Conservation (phyloP, 2,329 filamentous ascomycete genomes). For the Bisporella sp. region DNA sequence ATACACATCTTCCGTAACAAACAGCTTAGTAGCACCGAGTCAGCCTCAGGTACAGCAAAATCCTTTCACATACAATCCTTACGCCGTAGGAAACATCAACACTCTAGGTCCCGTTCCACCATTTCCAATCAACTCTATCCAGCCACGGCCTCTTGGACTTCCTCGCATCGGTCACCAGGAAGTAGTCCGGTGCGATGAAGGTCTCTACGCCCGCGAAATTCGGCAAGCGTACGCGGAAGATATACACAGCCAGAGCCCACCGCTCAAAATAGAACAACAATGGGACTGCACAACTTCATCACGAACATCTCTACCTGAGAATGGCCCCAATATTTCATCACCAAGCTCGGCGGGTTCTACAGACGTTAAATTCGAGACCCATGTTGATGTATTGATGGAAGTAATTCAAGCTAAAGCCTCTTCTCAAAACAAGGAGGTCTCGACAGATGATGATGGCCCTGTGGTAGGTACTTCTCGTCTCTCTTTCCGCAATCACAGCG, state of each 20-base stretch:
- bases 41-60: constrained; percentile 29
- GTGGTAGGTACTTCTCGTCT: constrained; percentile 23
- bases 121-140: constrained; percentile 20
- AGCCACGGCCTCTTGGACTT: constrained; percentile 15
- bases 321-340: constrained; percentile 8
- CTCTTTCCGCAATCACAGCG: constrained; percentile 25
- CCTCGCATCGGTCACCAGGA: constrained; percentile 24
- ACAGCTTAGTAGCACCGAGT: constrained; percentile 34
- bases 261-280: constrained; percentile 29
- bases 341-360: constrained; percentile 3
- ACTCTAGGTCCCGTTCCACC: constrained; percentile 16
- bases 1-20: constrained; percentile 38
- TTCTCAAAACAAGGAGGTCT: constrained; percentile 21
- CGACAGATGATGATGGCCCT: constrained; percentile 15
- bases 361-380: constrained; percentile 65
- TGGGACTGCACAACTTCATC: constrained; percentile 16
- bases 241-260: constrained; percentile 28
- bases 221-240: constrained; percentile 25
- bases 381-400: constrained; percentile 84
- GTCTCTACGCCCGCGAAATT: constrained; percentile 27
- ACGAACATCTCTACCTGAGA: constrained; percentile 8
- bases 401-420: constrained; percentile 66
- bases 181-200: constrained; percentile 10
- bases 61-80: constrained; percentile 35
- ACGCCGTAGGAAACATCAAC: constrained; percentile 25